Conservation (phyloP, 768 basidiomycete genomes). For the Strobilomyces confusus region DNA sequence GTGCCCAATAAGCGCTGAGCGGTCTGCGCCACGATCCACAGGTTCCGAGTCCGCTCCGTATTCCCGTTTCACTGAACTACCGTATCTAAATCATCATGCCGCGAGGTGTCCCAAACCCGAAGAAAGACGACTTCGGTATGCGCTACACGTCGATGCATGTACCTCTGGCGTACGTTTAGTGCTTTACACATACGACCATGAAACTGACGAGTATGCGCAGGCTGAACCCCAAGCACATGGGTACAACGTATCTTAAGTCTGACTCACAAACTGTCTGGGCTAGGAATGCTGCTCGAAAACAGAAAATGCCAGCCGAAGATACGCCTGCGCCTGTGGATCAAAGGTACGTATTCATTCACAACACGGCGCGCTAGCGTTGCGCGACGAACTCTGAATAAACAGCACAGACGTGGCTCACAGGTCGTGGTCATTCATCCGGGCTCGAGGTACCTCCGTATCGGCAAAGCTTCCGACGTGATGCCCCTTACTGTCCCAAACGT, state of each 20-base stretch:
- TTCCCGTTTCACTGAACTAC: background rate
- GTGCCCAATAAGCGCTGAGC: too few species aligned
- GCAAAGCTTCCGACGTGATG: conserved; percentile 71
- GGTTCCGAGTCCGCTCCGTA: background rate
- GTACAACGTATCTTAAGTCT: conserved; percentile 72
- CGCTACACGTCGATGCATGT: conserved; percentile 80
- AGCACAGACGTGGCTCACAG: conserved; percentile 66
- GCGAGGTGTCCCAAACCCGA: conserved; percentile 76
- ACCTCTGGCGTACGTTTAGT: conserved; percentile 57
- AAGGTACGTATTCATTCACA: conserved; percentile 35
- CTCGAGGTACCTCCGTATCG: conserved; percentile 68
- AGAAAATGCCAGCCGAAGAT: conserved; percentile 43
- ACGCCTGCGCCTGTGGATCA: conserved; percentile 37
- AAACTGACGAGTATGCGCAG: conserved; percentile 34
- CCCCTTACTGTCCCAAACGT: conserved; percentile 67
- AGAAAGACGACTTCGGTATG: conserved; percentile 78
- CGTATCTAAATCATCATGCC: conserved; percentile 50
- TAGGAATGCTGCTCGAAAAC: conserved; percentile 56
- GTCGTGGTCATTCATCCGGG: conserved; percentile 80
- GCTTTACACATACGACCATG: background rate
- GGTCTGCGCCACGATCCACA: too few species aligned
- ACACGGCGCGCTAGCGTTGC: conserved; percentile 6
- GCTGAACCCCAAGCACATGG: conserved; percentile 77
- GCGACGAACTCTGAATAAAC: conserved; percentile 28
- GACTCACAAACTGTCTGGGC: conserved; percentile 74